Base-by-base conservation (phyloP, 768 basidiomycete species). In the Leccinum uliginosum region DNA sequence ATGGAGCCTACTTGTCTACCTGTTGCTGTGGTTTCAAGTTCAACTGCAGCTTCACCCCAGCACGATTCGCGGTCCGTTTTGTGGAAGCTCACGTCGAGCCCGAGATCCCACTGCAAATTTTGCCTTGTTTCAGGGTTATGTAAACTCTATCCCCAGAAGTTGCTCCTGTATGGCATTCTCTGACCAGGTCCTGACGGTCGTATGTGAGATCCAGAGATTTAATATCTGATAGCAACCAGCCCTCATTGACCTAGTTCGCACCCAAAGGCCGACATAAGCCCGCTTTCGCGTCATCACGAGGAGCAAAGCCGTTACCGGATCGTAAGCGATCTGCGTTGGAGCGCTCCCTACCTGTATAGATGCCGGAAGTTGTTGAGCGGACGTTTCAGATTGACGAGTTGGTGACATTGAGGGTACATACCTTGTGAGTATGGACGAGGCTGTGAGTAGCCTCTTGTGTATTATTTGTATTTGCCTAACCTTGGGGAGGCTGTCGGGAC, bases 401-500 rank as follows among this genome's bases (percentile, higher is more conserved):
- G n/a, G 27, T 52, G 38, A 26, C 23, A 27, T 50, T 54, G 23
- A 30, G 45, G 45, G 44, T 34, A 12, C 30, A 32, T 12, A n/a
- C 27, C 27, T 55, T 12, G n/a, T n/a, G 10, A 27, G n/a, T 26
- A 51, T 44, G 56, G 2, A 29, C 29, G 44, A 38, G 48, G 51
- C 63, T 57, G 60, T 62, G 62, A 63, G 58, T 66, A 50, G 5
- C 24, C 44, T 55, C 40, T 43, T 43, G 40, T 10, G 44, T 45
- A 53, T n/a, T 46, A 63, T 64, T 66, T 58, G 64, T 51, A 58
- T 59, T 71, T 50, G 59, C 47, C 32, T 56, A 64, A 67, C 58
- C 53, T 63, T 63, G 46, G n/a, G 50, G 38, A 40, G 23, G 24
- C 26, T 21, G 17, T 15, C 29, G 8, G 27, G 19, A n/a, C 34